Evolutionary conservation across 192 early-diverging fungal genomes (phyloP), one percentile per base, ranked within the genome.

Genomic region (Coemansia biformis): DNA sequence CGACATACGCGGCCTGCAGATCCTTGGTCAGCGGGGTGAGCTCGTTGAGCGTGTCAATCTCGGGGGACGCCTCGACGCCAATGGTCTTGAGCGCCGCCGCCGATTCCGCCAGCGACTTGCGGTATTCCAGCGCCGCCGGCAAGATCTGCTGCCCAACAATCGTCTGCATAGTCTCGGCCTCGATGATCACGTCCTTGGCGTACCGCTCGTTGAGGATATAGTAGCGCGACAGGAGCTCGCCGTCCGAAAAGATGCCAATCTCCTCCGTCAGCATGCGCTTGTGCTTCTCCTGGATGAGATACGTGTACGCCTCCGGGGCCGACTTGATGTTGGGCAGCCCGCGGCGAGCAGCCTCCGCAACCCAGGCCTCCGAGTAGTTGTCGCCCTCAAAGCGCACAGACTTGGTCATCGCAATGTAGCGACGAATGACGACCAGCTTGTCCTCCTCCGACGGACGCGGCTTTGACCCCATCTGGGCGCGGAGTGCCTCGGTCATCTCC

Each of bases 121-220:
- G 83, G 87, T 90, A 96, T 35, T 81, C 75, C 58, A 87, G 91
- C 10, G 84, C 83, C 14, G 89, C 83, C 19, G 96, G 96, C 39
- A 99, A 76, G 36, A 99, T 86, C 54, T 86, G 84, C 57, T 90
- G 86, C 43, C 75, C 64, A 33, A 92, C 55, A 77, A 99, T 82
- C 63, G 78, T 77, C 44, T 81, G 70, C 57, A 99, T 78, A 21
- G 96, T 94, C 70, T 86, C 83, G 45, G 85, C 88, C 79, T 99
- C 96, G 46, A 96, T 92, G 30, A 86, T 53, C 28, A 96, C 64
- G 73, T 99, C 93, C 86, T 99, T 99, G 75, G 85, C 81, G 64
- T 96, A 99, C 73, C 91, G 93, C 79, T 99, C 93, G 68, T 86
- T 81, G 54, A 99, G 77, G 67, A 99, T 96, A 77, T 96, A 85